Percentiles rank a stretch among this genome's conserved stretches.
These are phyloP conservation scores for Parvularia atlantis DNA, from an alignment of 78 protist genomes.

Conservation along the genomic window DNA sequence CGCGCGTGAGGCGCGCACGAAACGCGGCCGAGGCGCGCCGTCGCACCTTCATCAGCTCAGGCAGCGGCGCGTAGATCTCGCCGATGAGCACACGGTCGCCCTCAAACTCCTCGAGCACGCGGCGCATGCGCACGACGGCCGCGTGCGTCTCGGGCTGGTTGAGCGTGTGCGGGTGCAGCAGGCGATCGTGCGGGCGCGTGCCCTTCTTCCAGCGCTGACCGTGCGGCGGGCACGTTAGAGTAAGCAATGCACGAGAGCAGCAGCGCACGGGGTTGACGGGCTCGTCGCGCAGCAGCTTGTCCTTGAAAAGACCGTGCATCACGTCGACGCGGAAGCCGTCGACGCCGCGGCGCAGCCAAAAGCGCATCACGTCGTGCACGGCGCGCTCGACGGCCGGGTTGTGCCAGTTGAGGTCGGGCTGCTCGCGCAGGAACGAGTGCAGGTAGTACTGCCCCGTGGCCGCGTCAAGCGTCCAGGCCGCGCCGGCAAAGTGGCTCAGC, in stretches of 20 bases:
- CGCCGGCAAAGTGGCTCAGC: not conserved
- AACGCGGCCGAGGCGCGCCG: too few species aligned
- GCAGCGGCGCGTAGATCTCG: too few species aligned
- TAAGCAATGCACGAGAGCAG: too few species aligned
- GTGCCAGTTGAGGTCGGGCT: conserved; percentile 27
- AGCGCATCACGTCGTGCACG: not conserved
- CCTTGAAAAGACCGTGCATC: not conserved
- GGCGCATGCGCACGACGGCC: not conserved
- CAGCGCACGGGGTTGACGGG: not conserved
- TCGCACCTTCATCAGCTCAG: too few species aligned
- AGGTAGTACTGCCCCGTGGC: conserved; percentile 7
- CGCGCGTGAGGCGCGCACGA: too few species aligned
- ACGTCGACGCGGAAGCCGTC: conserved; percentile 26
- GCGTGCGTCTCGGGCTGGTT: conserved; percentile 4
- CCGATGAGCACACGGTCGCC: too few species aligned
- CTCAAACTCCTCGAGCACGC: not conserved
- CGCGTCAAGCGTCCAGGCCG: conserved; percentile 6
- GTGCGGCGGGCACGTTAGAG: too few species aligned
- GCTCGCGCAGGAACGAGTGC: conserved; percentile 8
- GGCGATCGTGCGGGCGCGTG: not conserved
- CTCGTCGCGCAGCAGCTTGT: conserved; percentile 5
- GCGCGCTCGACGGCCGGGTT: conserved; percentile 13
- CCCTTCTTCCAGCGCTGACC: too few species aligned
- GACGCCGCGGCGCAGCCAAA: conserved; percentile 19
- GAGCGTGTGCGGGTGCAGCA: not conserved